Conservation (phyloP, 2,329 filamentous ascomycete species). For the Fusarium equiseti region DNA sequence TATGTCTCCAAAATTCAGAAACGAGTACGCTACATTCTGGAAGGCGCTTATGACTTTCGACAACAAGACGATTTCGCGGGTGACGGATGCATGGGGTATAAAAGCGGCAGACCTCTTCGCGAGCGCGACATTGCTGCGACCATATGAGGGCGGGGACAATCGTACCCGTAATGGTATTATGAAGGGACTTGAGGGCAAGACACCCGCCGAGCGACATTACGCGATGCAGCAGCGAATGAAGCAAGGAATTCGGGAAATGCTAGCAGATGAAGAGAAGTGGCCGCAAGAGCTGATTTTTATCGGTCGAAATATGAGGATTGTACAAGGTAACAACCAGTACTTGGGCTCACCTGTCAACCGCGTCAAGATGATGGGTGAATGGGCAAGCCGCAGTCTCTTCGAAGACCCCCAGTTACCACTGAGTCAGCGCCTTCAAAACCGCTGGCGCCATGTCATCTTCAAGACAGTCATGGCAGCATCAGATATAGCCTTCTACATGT, state of each 20-base stretch:
- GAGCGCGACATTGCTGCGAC: constrained; percentile 87
- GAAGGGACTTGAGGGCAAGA: constrained; percentile 69
- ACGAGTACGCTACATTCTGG: constrained; percentile 92
- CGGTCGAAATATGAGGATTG: constrained; percentile 90
- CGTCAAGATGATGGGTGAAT: constrained; percentile 92
- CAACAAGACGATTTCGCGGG: constrained; percentile 79
- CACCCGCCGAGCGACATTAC: constrained; percentile 80
- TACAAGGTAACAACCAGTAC: constrained; percentile 93
- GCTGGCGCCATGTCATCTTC: constrained; percentile 85
- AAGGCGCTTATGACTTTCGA: constrained; percentile 94
- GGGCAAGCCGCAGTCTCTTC: constrained; percentile 87
- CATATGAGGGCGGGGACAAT: constrained; percentile 87
- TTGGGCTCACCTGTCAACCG: constrained; percentile 90
- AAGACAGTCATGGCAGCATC: constrained; percentile 78
- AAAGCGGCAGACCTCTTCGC: constrained; percentile 92
- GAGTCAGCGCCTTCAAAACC: constrained; percentile 73
- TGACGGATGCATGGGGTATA: constrained; percentile 87
- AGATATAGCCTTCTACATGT: constrained; percentile 87
- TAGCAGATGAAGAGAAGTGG: constrained; percentile 88
- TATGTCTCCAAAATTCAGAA: constrained; percentile 85
- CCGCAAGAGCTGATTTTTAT: constrained; percentile 93
- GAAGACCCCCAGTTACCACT: constrained; percentile 76
- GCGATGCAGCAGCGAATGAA: constrained; percentile 90
- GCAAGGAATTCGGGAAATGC: constrained; percentile 73
- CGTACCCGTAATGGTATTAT: constrained; percentile 74